Evolutionary conservation across 108 stramenopile genomes (phyloP).

Genomic region (Cyclotella sp.): DNA sequence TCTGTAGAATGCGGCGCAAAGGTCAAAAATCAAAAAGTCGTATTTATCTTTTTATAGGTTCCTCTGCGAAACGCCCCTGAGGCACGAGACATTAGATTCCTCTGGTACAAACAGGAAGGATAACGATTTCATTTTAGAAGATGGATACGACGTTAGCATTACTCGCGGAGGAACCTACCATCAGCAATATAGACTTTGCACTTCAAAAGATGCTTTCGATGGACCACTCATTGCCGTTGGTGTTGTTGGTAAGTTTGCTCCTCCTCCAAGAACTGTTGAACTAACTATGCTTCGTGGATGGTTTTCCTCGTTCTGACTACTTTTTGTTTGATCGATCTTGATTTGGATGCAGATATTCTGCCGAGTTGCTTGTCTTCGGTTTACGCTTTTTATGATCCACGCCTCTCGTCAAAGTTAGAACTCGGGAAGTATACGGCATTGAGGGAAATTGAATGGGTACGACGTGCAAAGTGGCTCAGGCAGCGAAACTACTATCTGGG

Average conservation of each 20-base stretch:
- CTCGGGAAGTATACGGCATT: constrained; percentile 94
- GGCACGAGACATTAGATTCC: constrained; percentile 4
- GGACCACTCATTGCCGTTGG: constrained; percentile 25
- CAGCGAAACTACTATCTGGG: constrained; percentile 94
- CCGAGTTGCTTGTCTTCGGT: constrained; percentile 92
- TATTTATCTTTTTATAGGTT: constrained; percentile 71
- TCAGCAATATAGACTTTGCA: constrained; percentile 86
- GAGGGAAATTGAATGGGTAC: constrained; percentile 92
- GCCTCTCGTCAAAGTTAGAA: constrained; percentile 66
- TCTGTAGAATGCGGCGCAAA: constrained; percentile 18
- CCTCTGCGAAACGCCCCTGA: constrained; percentile 77
- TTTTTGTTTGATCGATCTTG: not conserved
- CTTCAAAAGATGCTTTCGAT: constrained; percentile 40
- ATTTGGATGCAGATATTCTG: constrained; percentile 85
- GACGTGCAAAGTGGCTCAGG: constrained; percentile 39
- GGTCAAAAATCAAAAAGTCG: constrained; percentile 41
- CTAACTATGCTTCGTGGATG: not conserved
- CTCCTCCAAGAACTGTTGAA: not conserved
- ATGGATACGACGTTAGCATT: constrained; percentile 43
- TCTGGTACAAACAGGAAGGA: not conserved
- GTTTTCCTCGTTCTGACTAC: not conserved
- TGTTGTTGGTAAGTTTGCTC: constrained; percentile 16
- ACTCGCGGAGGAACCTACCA: constrained; percentile 80
- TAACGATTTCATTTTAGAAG: constrained; percentile 7
- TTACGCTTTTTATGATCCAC: constrained; percentile 95